Evolutionary conservation across 805 yeast genomes (phyloP).

Genomic region (Starmerella apis): DNA sequence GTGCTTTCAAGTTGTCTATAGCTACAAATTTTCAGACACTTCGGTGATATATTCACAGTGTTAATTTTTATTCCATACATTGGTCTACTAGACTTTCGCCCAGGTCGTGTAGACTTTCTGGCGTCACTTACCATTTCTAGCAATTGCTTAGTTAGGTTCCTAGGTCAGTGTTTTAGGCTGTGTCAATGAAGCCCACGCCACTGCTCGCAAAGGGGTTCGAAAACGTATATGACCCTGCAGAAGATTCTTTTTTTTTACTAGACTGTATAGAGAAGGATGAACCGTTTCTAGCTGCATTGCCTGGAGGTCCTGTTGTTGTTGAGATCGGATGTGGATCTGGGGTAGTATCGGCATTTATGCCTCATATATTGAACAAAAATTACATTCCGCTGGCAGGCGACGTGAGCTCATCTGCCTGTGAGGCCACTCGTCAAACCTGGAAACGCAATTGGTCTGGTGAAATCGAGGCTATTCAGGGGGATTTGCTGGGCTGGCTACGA

Average conservation of each 20-base stretch:
- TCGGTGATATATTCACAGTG: too few species aligned
- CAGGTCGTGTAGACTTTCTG: too few species aligned
- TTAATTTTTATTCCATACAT: too few species aligned
- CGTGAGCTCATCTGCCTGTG: slow-evolving; percentile 67
- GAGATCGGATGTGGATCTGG: slow-evolving; percentile 95
- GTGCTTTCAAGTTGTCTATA: too few species aligned
- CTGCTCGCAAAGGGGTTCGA: slow-evolving; percentile 12
- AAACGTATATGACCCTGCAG: slow-evolving; percentile 83
- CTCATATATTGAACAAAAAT: slow-evolving; percentile 45
- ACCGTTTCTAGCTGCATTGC: slow-evolving; percentile 28
- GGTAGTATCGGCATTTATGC: slow-evolving; percentile 67
- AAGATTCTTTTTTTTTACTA: slow-evolving; percentile 75
- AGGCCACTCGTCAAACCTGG: slow-evolving; percentile 41
- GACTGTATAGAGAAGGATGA: slow-evolving; percentile 65
- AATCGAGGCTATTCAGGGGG: slow-evolving; percentile 47
- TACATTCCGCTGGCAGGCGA: slow-evolving; percentile 57
- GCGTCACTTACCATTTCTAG: too few species aligned
- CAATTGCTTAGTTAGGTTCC: not conserved
- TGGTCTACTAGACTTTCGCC: too few species aligned
- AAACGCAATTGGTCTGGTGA: slow-evolving; percentile 29
- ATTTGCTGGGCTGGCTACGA: slow-evolving; percentile 35
- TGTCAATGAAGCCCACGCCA: slow-evolving; percentile 21
- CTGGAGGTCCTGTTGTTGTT: slow-evolving; percentile 44
- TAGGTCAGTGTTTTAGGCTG: not conserved
- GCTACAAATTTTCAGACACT: too few species aligned